phyloP scores from a whole-genome alignment of 257 asterid species.

The Linaria vulgaris region DNA sequence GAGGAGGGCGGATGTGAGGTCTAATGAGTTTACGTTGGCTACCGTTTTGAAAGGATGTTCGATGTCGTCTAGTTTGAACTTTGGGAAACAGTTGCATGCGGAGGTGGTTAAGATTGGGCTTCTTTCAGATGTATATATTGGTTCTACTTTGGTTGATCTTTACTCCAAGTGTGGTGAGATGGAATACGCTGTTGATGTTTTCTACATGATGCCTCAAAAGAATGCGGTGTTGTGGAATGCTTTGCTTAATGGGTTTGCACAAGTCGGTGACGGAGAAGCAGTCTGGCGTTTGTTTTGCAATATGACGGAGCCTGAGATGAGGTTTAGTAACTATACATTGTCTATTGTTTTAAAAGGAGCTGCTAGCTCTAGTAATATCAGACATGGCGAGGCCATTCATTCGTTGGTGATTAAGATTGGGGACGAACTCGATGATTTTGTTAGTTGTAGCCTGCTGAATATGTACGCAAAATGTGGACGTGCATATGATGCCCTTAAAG shows the following conservation, averaged over 20 bases:
- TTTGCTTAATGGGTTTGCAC: slow-evolving; percentile 80
- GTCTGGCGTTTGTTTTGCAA: slow-evolving; percentile 50
- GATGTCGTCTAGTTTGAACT: slow-evolving; percentile 50
- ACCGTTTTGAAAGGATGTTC: slow-evolving; percentile 74
- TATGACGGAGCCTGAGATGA: slow-evolving; percentile 58
- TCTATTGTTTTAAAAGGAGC: slow-evolving; percentile 77
- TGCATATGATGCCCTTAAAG: slow-evolving; percentile 56
- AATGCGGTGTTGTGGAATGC: slow-evolving; percentile 77
- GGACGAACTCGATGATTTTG: slow-evolving; percentile 60
- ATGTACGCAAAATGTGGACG: slow-evolving; percentile 76
- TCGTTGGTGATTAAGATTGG: slow-evolving; percentile 63
- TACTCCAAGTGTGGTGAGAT: slow-evolving; percentile 70
- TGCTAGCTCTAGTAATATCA: slow-evolving; percentile 44
- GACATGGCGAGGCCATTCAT: slow-evolving; percentile 64
- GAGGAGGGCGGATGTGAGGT: slow-evolving; percentile 61
- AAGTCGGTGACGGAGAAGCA: slow-evolving; percentile 60
- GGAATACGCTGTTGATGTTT: slow-evolving; percentile 58
- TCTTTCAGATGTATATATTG: slow-evolving; percentile 65
- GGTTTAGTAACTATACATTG: slow-evolving; percentile 58
- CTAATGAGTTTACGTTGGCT: slow-evolving; percentile 78
- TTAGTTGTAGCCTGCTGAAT: slow-evolving; percentile 66
- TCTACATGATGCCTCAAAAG: slow-evolving; percentile 61
- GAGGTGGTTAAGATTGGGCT: slow-evolving; percentile 62
- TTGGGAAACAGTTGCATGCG: slow-evolving; percentile 73
- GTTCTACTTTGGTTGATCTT: slow-evolving; percentile 69